Evolutionary conservation across 257 asterid genomes (phyloP).

Genomic region (Penstemon eatonii): DNA sequence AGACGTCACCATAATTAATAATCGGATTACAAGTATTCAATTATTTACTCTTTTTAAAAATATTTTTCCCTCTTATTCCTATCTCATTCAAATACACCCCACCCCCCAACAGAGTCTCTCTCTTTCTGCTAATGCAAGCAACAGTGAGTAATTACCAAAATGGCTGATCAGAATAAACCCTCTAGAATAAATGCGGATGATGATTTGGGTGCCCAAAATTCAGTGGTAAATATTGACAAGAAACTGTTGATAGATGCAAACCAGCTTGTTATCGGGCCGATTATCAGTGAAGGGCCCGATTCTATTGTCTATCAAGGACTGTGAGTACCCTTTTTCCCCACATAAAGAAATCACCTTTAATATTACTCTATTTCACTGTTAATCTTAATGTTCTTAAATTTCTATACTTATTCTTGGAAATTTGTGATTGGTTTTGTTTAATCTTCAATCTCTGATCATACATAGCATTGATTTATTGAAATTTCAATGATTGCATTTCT

Average conservation of each 20-base stretch:
- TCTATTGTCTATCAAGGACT: slow-evolving; percentile 56
- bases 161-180: slow-evolving; percentile 37
- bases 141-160: slow-evolving; percentile 20
- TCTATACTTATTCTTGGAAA: background rate
- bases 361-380: slow-evolving; percentile 12
- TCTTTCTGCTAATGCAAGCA: slow-evolving; percentile 23
- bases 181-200: slow-evolving; percentile 10
- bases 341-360: background rate
- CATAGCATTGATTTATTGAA: background rate
- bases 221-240: slow-evolving; percentile 28
- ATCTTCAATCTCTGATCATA: background rate
- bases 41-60: slow-evolving; percentile 25
- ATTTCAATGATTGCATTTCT: background rate
- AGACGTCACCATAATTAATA: slow-evolving; percentile 11
- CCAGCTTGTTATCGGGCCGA: slow-evolving; percentile 43
- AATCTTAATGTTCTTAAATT: slow-evolving; percentile 18
- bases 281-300: slow-evolving; percentile 51
- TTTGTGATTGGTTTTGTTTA: background rate
- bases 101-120: slow-evolving; percentile 23
- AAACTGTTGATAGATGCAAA: slow-evolving; percentile 41
- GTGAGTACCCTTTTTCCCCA: slow-evolving; percentile 36
- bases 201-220: slow-evolving; percentile 25
- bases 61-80: slow-evolving; percentile 46
- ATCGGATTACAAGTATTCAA: slow-evolving; percentile 16
- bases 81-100: slow-evolving; percentile 38